Base-by-base conservation (phyloP, 768 basidiomycete species). In the Mycena pura region DNA sequence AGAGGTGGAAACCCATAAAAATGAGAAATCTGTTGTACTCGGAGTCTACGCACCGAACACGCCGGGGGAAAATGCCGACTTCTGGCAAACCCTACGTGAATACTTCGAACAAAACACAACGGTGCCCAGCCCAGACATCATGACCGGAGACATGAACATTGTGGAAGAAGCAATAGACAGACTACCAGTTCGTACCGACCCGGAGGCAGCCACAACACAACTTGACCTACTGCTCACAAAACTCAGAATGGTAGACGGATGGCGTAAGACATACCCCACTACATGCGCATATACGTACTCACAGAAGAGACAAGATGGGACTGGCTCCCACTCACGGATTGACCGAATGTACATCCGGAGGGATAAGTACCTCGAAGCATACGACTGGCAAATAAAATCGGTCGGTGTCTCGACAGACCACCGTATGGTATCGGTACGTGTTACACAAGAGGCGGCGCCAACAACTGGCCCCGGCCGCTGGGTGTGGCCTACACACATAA, bases 81-180 rank as follows among this genome's bases (percentile, higher is more conserved):
- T 60, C 59, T 60, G 59, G 59, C 21, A 45, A 36, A 21, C 28
- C 14, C 34, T 60, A 1, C 28, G 43, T 5, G 40, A 19, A 7
- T 54, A 22, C 22, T 54, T 54, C n/a, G 41, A 40, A 28, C 27
- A 28, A 19, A 9, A n/a, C 27, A 28, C 28, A 9, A n/a, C 1
- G 2, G 34, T 29, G 4, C 40, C 32, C 1, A 24, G 14, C 8
- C 59, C 50, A 1, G 32, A 52, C 25, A 6, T 34, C 2, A 17
- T 60, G n/a, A 22, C 75, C 0, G 80, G 81, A 0, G 80, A 84
- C 58, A 77, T 78, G 39, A 83, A 84, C 60, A 28, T 82, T 0
- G 74, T 77, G 0, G 79, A 83, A 55, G 77, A 78, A 1, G n/a
- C 60, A 0, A 53, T 82, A 0, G 81, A 83, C 51, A 15, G 77